A percentile compares a stretch with the other conserved stretches of the same genome.
phyloP scores from a whole-genome alignment of 2,329 filamentous ascomycete genomes.

The Fusarium citri region DNA sequence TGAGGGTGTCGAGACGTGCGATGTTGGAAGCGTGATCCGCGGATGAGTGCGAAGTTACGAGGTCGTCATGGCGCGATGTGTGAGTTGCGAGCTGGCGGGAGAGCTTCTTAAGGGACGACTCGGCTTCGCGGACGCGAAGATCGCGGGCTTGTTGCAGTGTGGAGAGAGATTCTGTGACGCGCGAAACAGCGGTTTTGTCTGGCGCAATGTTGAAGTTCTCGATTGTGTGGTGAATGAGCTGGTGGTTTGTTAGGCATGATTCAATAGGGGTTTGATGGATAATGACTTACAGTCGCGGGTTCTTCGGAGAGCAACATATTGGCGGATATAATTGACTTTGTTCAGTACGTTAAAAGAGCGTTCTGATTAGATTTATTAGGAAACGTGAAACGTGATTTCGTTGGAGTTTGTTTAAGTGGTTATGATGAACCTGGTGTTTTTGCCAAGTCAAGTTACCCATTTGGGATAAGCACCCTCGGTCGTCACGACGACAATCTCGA shows the following conservation, averaged over 20 bases:
- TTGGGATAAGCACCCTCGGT: conserved; percentile 31
- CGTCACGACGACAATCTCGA: conserved; percentile 49
- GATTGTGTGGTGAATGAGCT: conserved; percentile 93
- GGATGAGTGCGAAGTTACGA: conserved; percentile 78
- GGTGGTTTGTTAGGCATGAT: conserved; percentile 16
- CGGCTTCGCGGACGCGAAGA: conserved; percentile 77
- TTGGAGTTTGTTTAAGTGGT: conserved; percentile 3
- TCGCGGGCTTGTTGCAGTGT: conserved; percentile 88
- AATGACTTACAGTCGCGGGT: conserved; percentile 78
- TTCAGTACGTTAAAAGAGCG: no score
- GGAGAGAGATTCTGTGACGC: conserved; percentile 84
- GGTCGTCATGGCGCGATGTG: conserved; percentile 80
- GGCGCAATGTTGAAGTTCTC: conserved; percentile 94
- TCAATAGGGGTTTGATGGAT: background rate
- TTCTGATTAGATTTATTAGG: background rate
- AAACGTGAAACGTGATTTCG: background rate
- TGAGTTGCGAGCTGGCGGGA: conserved; percentile 81
- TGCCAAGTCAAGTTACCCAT: conserved; percentile 4
- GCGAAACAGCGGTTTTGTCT: conserved; percentile 85
- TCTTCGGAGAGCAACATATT: conserved; percentile 96
- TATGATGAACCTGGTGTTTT: conserved; percentile 23
- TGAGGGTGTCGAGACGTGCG: conserved; percentile 87
- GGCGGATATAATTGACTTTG: conserved; percentile 28
- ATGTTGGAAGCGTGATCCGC: conserved; percentile 86
- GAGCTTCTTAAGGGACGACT: conserved; percentile 75